A percentile compares a stretch with the other conserved stretches of the same genome.
These are phyloP conservation scores for Dichomitus squalens DNA, from an alignment of 1,284 basidiomycete genomes.

Conservation along the genomic window DNA sequence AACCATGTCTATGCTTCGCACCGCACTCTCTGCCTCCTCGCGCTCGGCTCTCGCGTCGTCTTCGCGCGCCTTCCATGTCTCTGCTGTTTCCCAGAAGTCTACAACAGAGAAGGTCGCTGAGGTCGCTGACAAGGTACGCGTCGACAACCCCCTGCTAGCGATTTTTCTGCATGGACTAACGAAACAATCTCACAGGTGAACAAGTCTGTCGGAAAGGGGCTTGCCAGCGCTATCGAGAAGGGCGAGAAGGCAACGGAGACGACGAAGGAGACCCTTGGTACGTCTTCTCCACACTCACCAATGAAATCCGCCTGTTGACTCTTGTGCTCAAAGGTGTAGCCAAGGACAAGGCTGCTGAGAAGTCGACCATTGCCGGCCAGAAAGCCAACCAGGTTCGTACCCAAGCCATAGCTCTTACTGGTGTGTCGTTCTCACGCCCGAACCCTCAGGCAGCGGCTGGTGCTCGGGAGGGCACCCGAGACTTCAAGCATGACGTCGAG, in stretches of 20 bases:
- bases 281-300: slow-evolving; percentile 13
- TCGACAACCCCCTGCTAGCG: background rate
- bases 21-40: slow-evolving; percentile 21
- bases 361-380: slow-evolving; percentile 38
- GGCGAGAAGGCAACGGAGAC: slow-evolving; percentile 58
- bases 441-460: slow-evolving; percentile 43
- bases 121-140: slow-evolving; percentile 55
- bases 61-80: slow-evolving; percentile 47
- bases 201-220: slow-evolving; percentile 56
- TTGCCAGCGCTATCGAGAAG: slow-evolving; percentile 66
- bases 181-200: slow-evolving; percentile 49
- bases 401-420: background rate
- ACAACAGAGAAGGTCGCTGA: slow-evolving; percentile 67
- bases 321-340: slow-evolving; percentile 21
- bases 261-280: slow-evolving; percentile 60
- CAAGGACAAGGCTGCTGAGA: slow-evolving; percentile 40
- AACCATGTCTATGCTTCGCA: slow-evolving; percentile 30
- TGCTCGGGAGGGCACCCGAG: slow-evolving; percentile 45
- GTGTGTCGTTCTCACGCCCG: background rate
- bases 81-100: slow-evolving; percentile 49
- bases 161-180: too few relatives aligned
- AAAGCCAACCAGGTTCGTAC: slow-evolving; percentile 46
- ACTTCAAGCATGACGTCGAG: slow-evolving; percentile 39
- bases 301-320: background rate
- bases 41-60: slow-evolving; percentile 22